Evolutionary conservation across 2,329 filamentous ascomycete genomes (phyloP).

Genomic region (Fusarium acutatum): DNA sequence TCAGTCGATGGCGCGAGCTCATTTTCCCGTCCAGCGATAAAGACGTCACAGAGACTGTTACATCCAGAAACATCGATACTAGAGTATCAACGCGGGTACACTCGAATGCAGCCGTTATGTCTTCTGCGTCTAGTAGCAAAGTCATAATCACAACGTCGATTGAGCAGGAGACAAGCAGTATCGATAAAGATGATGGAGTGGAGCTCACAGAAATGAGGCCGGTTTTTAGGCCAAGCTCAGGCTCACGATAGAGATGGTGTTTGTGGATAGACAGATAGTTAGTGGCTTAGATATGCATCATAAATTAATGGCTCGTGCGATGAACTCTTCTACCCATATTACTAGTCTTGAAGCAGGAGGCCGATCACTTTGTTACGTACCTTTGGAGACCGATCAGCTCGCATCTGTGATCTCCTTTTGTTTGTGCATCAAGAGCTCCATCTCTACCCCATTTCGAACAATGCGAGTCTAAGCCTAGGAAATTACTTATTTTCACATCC

Average conservation of each 20-base stretch:
- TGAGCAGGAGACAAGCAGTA: not conserved
- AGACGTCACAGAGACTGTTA: not conserved
- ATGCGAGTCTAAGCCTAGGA: too few species aligned
- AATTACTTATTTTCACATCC: too few species aligned
- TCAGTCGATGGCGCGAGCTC: not conserved
- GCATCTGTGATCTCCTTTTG: not conserved
- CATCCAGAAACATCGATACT: not conserved
- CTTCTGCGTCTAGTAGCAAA: not conserved
- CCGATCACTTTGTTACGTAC: not conserved
- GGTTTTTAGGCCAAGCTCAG: not conserved
- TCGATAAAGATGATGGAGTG: not conserved
- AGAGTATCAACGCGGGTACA: not conserved
- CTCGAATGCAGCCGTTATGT: not conserved
- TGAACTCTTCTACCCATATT: fast-evolving
- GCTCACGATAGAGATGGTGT: not conserved
- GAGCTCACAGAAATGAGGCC: not conserved
- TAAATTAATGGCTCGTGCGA: not conserved
- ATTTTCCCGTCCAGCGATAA: not conserved
- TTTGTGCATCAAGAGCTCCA: not conserved
- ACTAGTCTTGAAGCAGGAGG: not conserved
- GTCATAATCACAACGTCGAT: not conserved
- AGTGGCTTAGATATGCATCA: fast-evolving
- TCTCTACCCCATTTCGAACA: not conserved
- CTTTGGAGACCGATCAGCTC: not conserved
- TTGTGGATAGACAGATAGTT: fast-evolving